Evolutionary conservation across 257 asterid species (phyloP), one percentile per base, ranked within the genome.

Genomic region (Petrea volubilis): DNA sequence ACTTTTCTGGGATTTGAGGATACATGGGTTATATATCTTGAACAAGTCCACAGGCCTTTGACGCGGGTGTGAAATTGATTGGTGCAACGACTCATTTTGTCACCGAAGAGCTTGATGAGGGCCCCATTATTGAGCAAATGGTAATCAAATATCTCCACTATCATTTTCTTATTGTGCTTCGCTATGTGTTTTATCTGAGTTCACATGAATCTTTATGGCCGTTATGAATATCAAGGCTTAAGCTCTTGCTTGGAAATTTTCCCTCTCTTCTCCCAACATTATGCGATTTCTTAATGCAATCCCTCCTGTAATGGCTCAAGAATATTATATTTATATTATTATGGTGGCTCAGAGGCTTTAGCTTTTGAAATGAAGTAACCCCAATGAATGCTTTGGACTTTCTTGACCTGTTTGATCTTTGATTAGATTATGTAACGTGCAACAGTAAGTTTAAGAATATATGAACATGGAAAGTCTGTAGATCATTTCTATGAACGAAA

Each of bases 101-200:
- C 28, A 91, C 93, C 3, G 96, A 94, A 84, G 93, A 86, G 78
- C 96, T 94, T 62, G 97, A 94, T 79, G 90, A 79, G 43, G 98
- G 98, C 61, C 97, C 98, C 63, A 94, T 91, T 73, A 94, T 94
- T 72, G 97, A 94, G 80, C 98, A 94, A 82, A 85, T 94, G 97
- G 98, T 93, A 85, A 74, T 62, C 59, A 21, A 60, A 59, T 60
- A 28, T 34, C 14, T 7, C 69, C 10, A 21, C 14, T 25, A 43
- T 62, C 23, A 51, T 4, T 3, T 7, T 49, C 15, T 43, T 43
- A 43, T 64, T 34, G 9, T 46, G 15, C 15, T 17, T 65, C 5
- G 4, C 31, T n/a, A n/a, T 11, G 14, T 53, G 64, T 68, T 52
- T 20, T 20, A 29, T 65, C 47, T 49, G 20, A 41, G 38, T n/a